These are phyloP conservation scores for Penicillium sp. DNA, from an alignment of 2,329 filamentous ascomycete species.

Conservation along the genomic window DNA sequence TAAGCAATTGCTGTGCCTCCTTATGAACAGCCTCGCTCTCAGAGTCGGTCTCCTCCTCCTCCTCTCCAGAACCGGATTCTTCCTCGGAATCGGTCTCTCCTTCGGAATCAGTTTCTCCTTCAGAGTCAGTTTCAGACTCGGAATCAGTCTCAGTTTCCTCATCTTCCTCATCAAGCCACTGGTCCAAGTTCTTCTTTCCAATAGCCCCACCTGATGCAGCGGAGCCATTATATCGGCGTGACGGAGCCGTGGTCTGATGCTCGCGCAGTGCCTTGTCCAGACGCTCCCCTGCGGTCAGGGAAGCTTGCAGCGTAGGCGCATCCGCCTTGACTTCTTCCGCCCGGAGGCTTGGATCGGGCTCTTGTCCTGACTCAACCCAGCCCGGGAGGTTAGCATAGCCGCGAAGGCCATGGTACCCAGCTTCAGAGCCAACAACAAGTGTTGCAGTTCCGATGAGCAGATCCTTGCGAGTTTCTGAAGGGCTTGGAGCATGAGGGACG, in stretches of 20 bases:
- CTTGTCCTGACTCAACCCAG: slow-evolving; percentile 80
- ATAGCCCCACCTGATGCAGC: slow-evolving; percentile 31
- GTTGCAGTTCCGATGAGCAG: slow-evolving; percentile 83
- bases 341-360: slow-evolving; percentile 76
- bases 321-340: slow-evolving; percentile 57
- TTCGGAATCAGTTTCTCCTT: slow-evolving; percentile 50
- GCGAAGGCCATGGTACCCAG: slow-evolving; percentile 71
- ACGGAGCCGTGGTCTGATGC: slow-evolving; percentile 35
- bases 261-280: slow-evolving; percentile 50
- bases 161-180: slow-evolving; percentile 82
- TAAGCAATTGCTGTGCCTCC: slow-evolving; percentile 25
- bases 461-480: slow-evolving; percentile 79
- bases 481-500: slow-evolving; percentile 85
- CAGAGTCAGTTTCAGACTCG: slow-evolving; percentile 52
- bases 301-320: slow-evolving; percentile 28
- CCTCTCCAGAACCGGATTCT: slow-evolving; percentile 54
- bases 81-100: slow-evolving; percentile 48
- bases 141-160: slow-evolving; percentile 59
- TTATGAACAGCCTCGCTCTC: slow-evolving; percentile 26
- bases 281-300: slow-evolving; percentile 46
- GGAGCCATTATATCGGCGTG: slow-evolving; percentile 20
- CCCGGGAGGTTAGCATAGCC: slow-evolving; percentile 81
- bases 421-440: slow-evolving; percentile 78
- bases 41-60: slow-evolving; percentile 44
- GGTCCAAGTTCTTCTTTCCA: slow-evolving; percentile 82